Conservation (phyloP, 2,329 filamentous ascomycete species). For the Sporothrix brasiliensis region DNA sequence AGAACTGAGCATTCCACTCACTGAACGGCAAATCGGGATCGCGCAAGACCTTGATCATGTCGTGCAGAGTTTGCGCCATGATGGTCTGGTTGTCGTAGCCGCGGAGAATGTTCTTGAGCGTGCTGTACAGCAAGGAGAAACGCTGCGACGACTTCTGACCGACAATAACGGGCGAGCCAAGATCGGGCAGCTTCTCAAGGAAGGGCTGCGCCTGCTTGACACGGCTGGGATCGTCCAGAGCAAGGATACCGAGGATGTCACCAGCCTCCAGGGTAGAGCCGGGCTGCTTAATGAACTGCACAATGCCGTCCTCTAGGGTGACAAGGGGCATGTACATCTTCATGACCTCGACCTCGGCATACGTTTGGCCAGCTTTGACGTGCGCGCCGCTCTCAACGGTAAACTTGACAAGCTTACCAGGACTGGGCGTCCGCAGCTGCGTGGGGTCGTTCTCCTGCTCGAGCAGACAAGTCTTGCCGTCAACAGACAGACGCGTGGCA, state of each 20-base stretch:
- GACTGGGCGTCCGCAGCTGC: constrained; percentile 89
- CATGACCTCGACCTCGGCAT: constrained; percentile 99
- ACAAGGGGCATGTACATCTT: constrained; percentile 99
- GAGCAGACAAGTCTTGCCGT: constrained; percentile 95
- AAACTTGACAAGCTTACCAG: constrained; percentile 98
- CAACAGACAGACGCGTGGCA: constrained; percentile 91
- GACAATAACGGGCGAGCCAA: constrained; percentile 82
- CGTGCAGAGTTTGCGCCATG: constrained; percentile 83
- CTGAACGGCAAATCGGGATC: constrained; percentile 91
- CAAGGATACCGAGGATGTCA: constrained; percentile 96
- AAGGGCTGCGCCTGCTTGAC: constrained; percentile 97
- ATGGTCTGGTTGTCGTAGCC: constrained; percentile 98
- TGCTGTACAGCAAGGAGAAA: constrained; percentile 75
- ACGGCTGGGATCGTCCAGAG: constrained; percentile 90
- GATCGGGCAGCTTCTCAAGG: constrained; percentile 82
- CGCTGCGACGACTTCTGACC: constrained; percentile 90
- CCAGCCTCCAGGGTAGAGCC: constrained; percentile 96
- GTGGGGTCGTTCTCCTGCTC: constrained; percentile 99
- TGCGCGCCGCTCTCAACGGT: constrained; percentile 94
- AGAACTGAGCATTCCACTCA: constrained; percentile 95
- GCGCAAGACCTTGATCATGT: constrained; percentile 86
- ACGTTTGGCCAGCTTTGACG: constrained; percentile 87
- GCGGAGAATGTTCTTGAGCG: constrained; percentile 82
- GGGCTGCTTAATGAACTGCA: constrained; percentile 98
- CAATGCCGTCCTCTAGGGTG: constrained; percentile 90